Conservation (phyloP, 2,329 filamentous ascomycete species). For the Nemania sp. region DNA sequence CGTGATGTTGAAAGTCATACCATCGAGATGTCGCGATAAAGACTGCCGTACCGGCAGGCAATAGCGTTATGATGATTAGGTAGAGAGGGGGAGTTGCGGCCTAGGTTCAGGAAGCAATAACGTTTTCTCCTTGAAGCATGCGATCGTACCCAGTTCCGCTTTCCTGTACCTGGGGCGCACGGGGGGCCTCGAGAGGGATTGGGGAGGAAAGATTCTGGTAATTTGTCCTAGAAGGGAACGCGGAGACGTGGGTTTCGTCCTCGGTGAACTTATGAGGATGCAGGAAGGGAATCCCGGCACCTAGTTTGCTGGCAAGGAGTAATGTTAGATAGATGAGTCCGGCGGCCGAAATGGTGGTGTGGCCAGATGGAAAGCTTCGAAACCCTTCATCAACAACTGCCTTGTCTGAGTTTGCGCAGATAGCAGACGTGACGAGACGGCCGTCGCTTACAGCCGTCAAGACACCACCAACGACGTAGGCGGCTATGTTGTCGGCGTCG, state of each 20-base stretch:
- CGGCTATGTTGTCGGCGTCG: neutral
- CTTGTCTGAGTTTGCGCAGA: neutral
- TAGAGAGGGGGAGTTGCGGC: slow-evolving; percentile 14
- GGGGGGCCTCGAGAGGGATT: neutral
- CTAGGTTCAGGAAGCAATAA: slow-evolving; percentile 10
- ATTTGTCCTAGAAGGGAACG: slow-evolving; percentile 3
- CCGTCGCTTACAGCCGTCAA: neutral
- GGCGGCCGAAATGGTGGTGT: slow-evolving; percentile 6
- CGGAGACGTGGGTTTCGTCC: neutral
- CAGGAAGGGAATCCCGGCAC: slow-evolving; percentile 15
- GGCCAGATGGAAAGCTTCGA: neutral
- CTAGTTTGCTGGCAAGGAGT: slow-evolving; percentile 13
- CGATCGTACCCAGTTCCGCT: neutral
- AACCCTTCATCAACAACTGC: neutral
- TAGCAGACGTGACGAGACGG: neutral
- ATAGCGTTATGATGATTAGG: slow-evolving; percentile 12
- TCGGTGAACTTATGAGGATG: slow-evolving; percentile 4
- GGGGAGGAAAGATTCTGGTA: neutral
- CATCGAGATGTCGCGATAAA: slow-evolving; percentile 12
- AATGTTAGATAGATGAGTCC: slow-evolving; percentile 11
- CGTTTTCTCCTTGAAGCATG: neutral
- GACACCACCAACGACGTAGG: neutral
- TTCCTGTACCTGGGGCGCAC: neutral
- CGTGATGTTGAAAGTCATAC: slow-evolving; percentile 18
- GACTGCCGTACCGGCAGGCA: slow-evolving; percentile 11